Evolutionary conservation across 495 filamentous ascomycete genomes (phyloP), one percentile per base, ranked within the genome.

Genomic region (Copromyces sp.): DNA sequence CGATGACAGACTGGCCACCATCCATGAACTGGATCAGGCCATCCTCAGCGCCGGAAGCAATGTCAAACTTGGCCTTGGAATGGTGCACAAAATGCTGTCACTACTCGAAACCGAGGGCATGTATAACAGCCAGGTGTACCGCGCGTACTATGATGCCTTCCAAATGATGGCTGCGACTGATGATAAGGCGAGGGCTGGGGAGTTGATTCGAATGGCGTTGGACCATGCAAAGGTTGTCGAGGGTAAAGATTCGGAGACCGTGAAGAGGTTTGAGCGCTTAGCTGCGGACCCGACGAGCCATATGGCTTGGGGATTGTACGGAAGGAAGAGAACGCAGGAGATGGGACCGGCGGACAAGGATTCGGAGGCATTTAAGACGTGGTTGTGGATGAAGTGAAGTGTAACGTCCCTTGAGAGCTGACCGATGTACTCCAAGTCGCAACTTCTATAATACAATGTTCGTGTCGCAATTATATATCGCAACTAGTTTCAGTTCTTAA

Each of bases 1-100:
- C 71, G 80, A 82, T 71, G 71, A 68, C 59, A 61, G 73, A 20
- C 61, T 72, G 9, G 9, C 17, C 70, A n/a, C 39, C 6, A 45
- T 74, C 11, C 17, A 17, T 6, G 12, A 3, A 9, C 73, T 74
- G 40, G 70, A 74, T 20, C n/a, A 47, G 45, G 45, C n/a, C 20
- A 47, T 47, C 4, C 9, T 47, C 45, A 47, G 45, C 45, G 45
- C 45, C 9, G n/a, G 45, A 24, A 24, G 45, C n/a, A 12, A 47
- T 4, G n/a, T 24, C 45, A 24, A 47, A 47, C 9, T 47, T 20
- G 45, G 45, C 4, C 45, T 47, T 47, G 9, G 20, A n/a, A 47
- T 47, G 45, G 45, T 47, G n/a, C 45, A 3, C n/a, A 47, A 20
- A 9, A 47, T 47, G n/a, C 45, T 47, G n/a, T 24, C 9, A 24